A percentile compares a stretch with the other conserved stretches of the same genome.
Evolutionary conservation across 179 eudicot species (phyloP).

Genomic region (Silene vulgaris): DNA sequence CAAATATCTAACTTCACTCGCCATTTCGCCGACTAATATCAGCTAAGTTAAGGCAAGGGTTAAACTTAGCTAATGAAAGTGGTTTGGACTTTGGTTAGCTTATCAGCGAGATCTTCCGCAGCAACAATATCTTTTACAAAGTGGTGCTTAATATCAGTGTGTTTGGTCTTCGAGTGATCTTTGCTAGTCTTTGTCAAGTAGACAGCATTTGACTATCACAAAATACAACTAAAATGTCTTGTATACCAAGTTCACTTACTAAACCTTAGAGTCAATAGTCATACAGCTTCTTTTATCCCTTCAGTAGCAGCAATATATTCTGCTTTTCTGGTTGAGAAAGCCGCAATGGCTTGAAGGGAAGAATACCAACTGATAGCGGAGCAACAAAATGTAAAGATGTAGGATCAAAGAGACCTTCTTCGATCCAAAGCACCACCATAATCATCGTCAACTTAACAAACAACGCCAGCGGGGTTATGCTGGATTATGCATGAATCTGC

Average conservation of each 20-base stretch:
- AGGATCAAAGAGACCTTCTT: not conserved
- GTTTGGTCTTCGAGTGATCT: too few species aligned
- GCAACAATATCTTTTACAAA: not conserved
- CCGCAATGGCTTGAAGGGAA: not conserved
- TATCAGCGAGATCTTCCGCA: not conserved
- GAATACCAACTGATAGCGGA: slow-evolving; percentile 14
- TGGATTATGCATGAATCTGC: slow-evolving; percentile 5
- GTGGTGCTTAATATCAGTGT: too few species aligned
- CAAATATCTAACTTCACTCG: not conserved
- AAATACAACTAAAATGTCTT: too few species aligned
- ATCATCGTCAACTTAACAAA: not conserved
- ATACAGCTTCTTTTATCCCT: not conserved
- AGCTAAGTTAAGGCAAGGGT: not conserved
- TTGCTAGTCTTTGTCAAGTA: too few species aligned
- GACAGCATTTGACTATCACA: too few species aligned
- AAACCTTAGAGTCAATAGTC: not conserved
- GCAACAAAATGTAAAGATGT: slow-evolving; percentile 3
- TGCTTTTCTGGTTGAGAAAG: not conserved
- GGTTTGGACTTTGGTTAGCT: not conserved
- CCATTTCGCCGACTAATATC: not conserved
- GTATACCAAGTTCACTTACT: too few species aligned
- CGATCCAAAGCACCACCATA: not conserved
- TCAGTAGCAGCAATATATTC: not conserved
- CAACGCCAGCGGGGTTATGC: not conserved
- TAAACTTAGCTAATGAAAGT: not conserved